Evolutionary conservation across 768 basidiomycete species (phyloP), one percentile per base, ranked within the genome.

Genomic region (Naganishia vaughanmartiniae): DNA sequence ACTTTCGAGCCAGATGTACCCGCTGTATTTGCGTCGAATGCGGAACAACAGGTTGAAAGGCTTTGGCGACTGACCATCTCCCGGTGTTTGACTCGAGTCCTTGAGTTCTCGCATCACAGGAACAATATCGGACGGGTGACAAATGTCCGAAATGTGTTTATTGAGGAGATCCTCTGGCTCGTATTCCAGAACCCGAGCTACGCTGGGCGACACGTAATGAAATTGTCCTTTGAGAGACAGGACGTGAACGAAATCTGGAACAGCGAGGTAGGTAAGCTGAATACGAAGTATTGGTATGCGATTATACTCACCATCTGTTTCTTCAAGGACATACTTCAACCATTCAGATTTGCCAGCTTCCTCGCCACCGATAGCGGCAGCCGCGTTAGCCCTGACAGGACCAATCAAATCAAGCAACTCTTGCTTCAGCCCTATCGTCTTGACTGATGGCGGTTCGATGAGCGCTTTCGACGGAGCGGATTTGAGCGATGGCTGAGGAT

Each of bases 101-200:
- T 96, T 97, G 75, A 96, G 85, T 83, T 95, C 92, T 54, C 94
- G 87, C 86, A 91, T 90, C 73, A 94, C 86, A 0, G 91, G 92
- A 12, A 95, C 89, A 42, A 93, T 85, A 78, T 99, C 95, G 58
- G 90, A 89, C 0, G 89, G 89, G 79, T 95, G 93, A 71, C 92
- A 92, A 72, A 91, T 85, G 76, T 93, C 91, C 14, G 87, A 83
- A 65, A 98, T 85, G 11, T 86, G 85, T 76, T 86, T 87, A 66
- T 91, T 91, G 30, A 91, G 85, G 67, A 98, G 87, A 70, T 95
- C 92, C 36, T 87, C 84, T 1, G 93, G 88, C 30, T 89, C 87
- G 82, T 94, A 96, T 45, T 94, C 94, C 42, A 98, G 85, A 12
- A 93, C 87, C 33, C 86, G 83, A 14, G 86, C 83, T 24, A 95